Base-by-base conservation (phyloP, 169 alveolate genomes). In the Eimeria acervulina region DNA sequence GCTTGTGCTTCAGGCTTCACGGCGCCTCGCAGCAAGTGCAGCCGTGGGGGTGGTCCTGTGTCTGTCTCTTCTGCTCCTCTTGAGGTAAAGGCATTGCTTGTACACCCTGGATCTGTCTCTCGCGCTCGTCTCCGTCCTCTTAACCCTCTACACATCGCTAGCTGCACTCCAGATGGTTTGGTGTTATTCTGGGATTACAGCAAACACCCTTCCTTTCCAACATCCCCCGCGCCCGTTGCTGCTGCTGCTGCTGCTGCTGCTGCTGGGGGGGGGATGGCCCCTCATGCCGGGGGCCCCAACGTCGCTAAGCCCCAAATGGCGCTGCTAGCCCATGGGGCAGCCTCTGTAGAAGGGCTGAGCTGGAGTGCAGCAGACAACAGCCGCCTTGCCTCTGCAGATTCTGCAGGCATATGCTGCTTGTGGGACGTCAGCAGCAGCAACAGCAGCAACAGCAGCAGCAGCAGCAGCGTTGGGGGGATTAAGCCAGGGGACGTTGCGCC, bases 221-320 rank as follows among this genome's bases (percentile, higher is more conserved):
- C 90, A 7, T 47, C 90, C 1, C 52, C 90, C 10, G 19, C 72
- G 3, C 90, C 66, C 1, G 51, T 17, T 81, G 90, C 74, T 28
- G 74, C 74, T 36, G 90, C 90, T 47, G 90, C 90, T 51, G 90
- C 90, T 10, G 40, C 68, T 23, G 42, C 68, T 47, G 61, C 63
- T 47, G 68, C 70, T 2, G 89, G 38, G 26, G 72, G 38, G 2
- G 72, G 26, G 2, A 66, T 42, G 0, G 90, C 72, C 47, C 72
- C 72, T 21, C 42, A 28, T 51, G n/a, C 31, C 47, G 61, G 31
- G 44, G 44, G 42, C 15, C 76, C 36, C 26, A 42, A 47, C 31
- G 66, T 90, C 17, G 95, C 95, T 8, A 90, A 90, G 81, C 95
- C 95, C 28, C 95, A 90, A 72, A 15, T 90, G 52, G 88, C 84